Base-by-base conservation (phyloP, 208 protist species). In the Leishmania lainsoni region DNA sequence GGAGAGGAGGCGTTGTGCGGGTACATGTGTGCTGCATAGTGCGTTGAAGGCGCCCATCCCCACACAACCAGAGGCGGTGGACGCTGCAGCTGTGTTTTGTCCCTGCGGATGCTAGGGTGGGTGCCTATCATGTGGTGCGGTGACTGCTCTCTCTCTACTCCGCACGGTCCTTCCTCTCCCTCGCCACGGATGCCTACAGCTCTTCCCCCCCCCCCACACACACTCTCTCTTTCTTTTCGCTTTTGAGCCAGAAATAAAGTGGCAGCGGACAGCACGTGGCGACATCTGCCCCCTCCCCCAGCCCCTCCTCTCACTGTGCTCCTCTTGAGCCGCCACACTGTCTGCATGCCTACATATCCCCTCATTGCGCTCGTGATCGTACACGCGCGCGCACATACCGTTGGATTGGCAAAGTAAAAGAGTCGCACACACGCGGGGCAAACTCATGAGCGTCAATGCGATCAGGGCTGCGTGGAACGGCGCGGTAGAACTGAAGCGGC, bases 401-500 rank as follows among this genome's bases (percentile, higher is more conserved):
- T 52, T 32, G 5, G 61, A 5, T 6, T 68, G 29, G 2, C 48
- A 10, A n/a, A 73, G 4, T 16, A 52, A n/a, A 3, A 12, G 42
- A 45, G 69, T 45, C 20, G 2, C 66, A n/a, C 66, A n/a, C 66
- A 71, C 51, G 22, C 20, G 9, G 45, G 26, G 16, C 26, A 17
- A 9, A 9, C 3, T 17, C 20, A 84, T 80, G 81, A 79, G 75
- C n/a, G 26, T 14, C 3, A 75, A 59, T 59, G 51, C 65, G 2
- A 52, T 80, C 65, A 87, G 79, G 59, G 78, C 80, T 4, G 78
- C 76, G 9, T 90, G 81, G 87, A 61, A 75, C 16, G 86, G 82
- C n/a, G 90, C 92, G 32, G 79, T 89, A 16, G 81, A 79, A 35
- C 89, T 97, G 1, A 93, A 94, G 84, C 81, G 87, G 14, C 91